phyloP scores from a whole-genome alignment of 768 basidiomycete genomes.

The Trichaptum fuscoviolaceum region DNA sequence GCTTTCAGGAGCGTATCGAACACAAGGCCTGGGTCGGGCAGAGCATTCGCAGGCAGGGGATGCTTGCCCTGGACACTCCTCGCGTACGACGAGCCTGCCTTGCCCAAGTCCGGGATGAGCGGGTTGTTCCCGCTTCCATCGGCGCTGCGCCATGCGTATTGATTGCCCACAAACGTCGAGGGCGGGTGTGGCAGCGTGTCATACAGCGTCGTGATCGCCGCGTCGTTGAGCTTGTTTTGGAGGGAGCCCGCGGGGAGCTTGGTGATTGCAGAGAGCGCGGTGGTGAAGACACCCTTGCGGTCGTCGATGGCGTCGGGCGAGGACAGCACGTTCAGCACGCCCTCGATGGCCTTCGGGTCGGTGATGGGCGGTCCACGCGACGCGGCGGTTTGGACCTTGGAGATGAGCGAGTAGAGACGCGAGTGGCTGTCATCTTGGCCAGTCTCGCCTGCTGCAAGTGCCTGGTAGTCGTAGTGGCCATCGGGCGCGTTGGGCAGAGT shows the following conservation, averaged over 20 bases:
- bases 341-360: constrained; percentile 12
- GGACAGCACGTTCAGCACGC: constrained; percentile 11
- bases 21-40: constrained; percentile 43
- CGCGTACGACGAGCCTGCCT: constrained; percentile 57
- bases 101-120: constrained; percentile 48
- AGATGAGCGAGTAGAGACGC: constrained; percentile 27
- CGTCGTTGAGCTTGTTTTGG: constrained; percentile 21
- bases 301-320: constrained; percentile 35
- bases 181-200: constrained; percentile 28
- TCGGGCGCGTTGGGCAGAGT: constrained; percentile 36
- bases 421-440: constrained; percentile 29
- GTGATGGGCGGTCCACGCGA: constrained; percentile 15
- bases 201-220: constrained; percentile 19
- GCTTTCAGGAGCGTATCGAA: constrained; percentile 34
- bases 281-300: constrained; percentile 26
- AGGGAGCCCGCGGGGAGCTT: constrained; percentile 9
- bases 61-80: constrained; percentile 43
- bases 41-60: constrained; percentile 33
- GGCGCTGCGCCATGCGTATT: constrained; percentile 52
- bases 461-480: constrained; percentile 41
- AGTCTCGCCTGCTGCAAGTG: constrained; percentile 11
- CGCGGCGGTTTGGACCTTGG: constrained; percentile 10
- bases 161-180: constrained; percentile 20
- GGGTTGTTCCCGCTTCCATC: constrained; percentile 62
- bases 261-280: constrained; percentile 13